phyloP scores from a whole-genome alignment of 2,329 filamentous ascomycete species.

The Ramularia collo-cygni region DNA sequence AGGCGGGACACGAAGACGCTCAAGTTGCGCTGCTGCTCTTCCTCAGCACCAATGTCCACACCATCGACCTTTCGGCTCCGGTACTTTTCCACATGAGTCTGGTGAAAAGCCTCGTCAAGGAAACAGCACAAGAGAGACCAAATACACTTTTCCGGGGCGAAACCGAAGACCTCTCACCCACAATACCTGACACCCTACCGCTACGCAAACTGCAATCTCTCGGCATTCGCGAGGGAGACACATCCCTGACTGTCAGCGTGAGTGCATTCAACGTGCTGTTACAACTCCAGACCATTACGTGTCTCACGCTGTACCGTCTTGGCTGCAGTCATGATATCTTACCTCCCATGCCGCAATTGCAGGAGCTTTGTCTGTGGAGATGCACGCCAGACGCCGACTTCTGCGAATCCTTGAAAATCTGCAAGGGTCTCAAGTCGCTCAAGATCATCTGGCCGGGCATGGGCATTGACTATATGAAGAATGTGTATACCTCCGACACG shows the following conservation, averaged over 20 bases:
- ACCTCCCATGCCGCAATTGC: constrained; percentile 1
- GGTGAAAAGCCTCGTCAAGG: background rate
- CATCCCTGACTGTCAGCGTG: background rate
- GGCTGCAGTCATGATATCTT: background rate
- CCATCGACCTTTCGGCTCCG: background rate
- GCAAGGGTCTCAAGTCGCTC: constrained; percentile 4
- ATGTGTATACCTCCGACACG: background rate
- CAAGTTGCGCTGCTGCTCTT: background rate
- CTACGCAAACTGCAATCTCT: background rate
- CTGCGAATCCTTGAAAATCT: background rate
- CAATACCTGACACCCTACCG: background rate
- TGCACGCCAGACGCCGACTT: background rate
- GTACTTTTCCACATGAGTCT: background rate
- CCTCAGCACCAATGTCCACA: background rate
- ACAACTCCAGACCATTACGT: background rate
- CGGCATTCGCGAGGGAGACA: background rate
- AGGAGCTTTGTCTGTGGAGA: background rate
- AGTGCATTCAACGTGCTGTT: background rate
- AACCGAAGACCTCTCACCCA: background rate
- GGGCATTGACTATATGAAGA: background rate
- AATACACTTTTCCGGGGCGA: background rate
- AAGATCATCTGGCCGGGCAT: constrained; percentile 2
- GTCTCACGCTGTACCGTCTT: background rate
- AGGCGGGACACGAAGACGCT: background rate
- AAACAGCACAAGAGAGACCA: background rate